Base-by-base conservation (phyloP, 345 rosid genomes). In the Dimocarpus longan region DNA sequence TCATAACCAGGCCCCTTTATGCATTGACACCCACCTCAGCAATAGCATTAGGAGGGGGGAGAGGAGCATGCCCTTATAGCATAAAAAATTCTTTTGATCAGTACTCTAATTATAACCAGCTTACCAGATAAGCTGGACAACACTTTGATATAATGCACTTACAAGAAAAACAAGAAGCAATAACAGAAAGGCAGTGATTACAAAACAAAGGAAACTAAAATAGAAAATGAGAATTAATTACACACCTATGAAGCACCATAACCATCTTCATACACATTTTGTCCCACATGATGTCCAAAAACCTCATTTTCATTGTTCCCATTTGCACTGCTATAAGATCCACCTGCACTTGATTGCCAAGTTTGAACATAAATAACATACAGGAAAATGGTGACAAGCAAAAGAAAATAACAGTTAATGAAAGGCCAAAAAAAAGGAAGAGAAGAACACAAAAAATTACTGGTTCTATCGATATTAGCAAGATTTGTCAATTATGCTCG, bases 401-500 rank as follows among this genome's bases (percentile, higher is more conserved):
- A 15, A 52, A 52, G 19, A 3, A 59, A 1, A 21, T 6, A 19
- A 21, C 21, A 6, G 8, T 46, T 46, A 21, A 2, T 2, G 3
- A 59, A 74, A 46, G 79, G n/a, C 13, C 4, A 54, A 54, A 13
- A 68, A 71, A 70, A 64, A 2, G 16, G 19, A 39, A 73, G 54
- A 12, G 26, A 19, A 62, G 69, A 70, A 60, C 4, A 66, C 42
- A 37, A 57, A 73, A 68, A 16, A 46, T 73, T 84, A 91, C 98
- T 94, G 10, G 89, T 70, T 87, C 88, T 86, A 43, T 88, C 98
- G 42, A 80, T 75, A 87, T 85, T 88, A 70, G 90, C 79, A 73
- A 85, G 79, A 80, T 90, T 93, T 60, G 80, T 84, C 78, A 96
- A 78, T 80, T 93, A 94, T n/a, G 90, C 91, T 74, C 90, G 93